Percentiles rank a stretch among this genome's conserved stretches.
phyloP scores from a whole-genome alignment of 2,329 filamentous ascomycete species.

The Trichophyton schoenleinii region DNA sequence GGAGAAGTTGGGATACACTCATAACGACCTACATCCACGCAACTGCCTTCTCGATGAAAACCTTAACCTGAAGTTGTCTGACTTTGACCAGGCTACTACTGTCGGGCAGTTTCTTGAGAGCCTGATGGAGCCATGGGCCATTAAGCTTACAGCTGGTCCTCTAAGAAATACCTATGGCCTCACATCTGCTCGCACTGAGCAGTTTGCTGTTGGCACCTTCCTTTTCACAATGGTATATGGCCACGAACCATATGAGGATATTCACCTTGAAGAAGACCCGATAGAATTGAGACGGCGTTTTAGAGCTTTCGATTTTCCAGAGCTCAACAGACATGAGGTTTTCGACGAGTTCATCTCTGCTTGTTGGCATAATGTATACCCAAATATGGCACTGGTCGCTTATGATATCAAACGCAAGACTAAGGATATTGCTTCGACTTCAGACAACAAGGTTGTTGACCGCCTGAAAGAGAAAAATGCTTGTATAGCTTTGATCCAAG shows the following conservation, averaged over 20 bases:
- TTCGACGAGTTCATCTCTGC: constrained; percentile 14
- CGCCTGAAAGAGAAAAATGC: constrained; percentile 1
- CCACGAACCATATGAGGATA: constrained; percentile 12
- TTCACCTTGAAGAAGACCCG: constrained; percentile 1
- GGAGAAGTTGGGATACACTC: constrained; percentile 14
- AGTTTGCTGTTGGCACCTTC: constrained; percentile 14
- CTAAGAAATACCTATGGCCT: constrained; percentile 15
- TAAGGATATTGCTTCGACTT: constrained; percentile 6
- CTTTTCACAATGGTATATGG: constrained; percentile 17
- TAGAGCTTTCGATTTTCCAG: constrained; percentile 13
- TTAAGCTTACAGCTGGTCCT: constrained; percentile 9
- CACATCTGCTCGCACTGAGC: constrained; percentile 15
- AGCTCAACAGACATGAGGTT: constrained; percentile 13
- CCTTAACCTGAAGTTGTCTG: constrained; percentile 11
- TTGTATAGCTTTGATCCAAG: constrained; percentile 6
- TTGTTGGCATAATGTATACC: constrained; percentile 16
- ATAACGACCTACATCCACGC: constrained; percentile 9
- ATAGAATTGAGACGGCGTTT: constrained; percentile 11
- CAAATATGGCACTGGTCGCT: constrained; percentile 14
- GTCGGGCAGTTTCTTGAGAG: constrained; percentile 13
- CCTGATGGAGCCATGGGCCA: constrained; percentile 12
- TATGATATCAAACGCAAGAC: constrained; percentile 15
- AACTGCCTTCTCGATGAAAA: constrained; percentile 13
- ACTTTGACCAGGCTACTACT: constrained; percentile 13
- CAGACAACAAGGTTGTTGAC: constrained; percentile 10